Percentiles rank a stretch among this genome's conserved stretches.
Evolutionary conservation across 768 basidiomycete genomes (phyloP).

Genomic region (Lepiota brunneoincarnata): DNA sequence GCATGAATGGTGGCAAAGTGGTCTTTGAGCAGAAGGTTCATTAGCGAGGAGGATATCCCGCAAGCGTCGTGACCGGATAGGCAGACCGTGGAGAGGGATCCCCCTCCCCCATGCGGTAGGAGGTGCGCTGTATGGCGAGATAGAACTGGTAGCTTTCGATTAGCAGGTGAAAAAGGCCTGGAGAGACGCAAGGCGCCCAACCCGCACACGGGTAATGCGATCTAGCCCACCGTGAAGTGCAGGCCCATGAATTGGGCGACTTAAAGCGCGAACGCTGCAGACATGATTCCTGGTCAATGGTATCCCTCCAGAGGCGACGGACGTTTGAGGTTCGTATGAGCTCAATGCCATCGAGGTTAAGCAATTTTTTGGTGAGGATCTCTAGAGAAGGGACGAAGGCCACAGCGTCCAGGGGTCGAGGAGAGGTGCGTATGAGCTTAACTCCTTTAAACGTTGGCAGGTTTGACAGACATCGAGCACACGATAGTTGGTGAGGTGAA

Average conservation of each 20-base stretch:
- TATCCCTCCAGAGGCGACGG: conserved; percentile 14
- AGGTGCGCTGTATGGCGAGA: conserved; percentile 12
- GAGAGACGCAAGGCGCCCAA: neutral
- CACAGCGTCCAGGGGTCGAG: neutral
- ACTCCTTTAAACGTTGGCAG: neutral
- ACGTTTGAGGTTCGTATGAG: conserved; percentile 11
- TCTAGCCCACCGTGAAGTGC: too few relatives aligned
- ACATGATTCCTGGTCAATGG: conserved; percentile 8
- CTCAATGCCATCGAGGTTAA: conserved; percentile 12
- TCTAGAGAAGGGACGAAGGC: conserved; percentile 10
- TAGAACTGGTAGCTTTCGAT: conserved; percentile 17
- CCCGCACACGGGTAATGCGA: neutral
- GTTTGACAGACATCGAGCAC: too few relatives aligned
- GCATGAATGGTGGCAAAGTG: conserved; percentile 16
- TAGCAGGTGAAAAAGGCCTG: neutral
- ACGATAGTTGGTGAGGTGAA: too few relatives aligned
- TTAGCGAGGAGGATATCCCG: neutral
- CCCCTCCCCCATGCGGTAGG: conserved; percentile 17
- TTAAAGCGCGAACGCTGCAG: conserved; percentile 14
- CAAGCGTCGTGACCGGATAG: neutral
- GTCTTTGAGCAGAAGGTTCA: conserved; percentile 8
- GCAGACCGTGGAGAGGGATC: neutral
- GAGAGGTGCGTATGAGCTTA: neutral
- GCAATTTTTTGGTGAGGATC: conserved; percentile 13
- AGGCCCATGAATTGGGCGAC: neutral